Evolutionary conservation across 257 asterid species (phyloP).

Genomic region (Anisodus tanguticus): DNA sequence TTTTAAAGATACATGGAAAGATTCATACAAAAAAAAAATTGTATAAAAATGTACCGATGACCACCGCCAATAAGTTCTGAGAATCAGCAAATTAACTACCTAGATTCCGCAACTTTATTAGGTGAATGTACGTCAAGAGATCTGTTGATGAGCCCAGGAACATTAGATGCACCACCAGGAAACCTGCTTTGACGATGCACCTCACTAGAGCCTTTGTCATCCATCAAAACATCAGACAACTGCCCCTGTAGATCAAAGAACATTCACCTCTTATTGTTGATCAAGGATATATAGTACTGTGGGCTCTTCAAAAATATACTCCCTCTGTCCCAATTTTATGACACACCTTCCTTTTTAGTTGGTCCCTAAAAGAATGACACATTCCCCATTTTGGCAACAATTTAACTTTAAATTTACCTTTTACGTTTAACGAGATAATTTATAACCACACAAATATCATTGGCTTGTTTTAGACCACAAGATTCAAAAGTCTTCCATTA

Average conservation of each 20-base stretch:
- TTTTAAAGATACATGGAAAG: background rate
- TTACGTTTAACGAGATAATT: no score
- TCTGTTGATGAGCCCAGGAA: slow-evolving; percentile 47
- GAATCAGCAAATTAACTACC: slow-evolving; percentile 46
- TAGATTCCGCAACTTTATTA: slow-evolving; percentile 51
- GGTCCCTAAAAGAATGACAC: no score
- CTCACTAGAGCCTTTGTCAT: slow-evolving; percentile 45
- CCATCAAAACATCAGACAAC: slow-evolving; percentile 53
- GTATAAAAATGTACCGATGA: slow-evolving; percentile 6
- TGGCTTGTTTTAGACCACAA: no score
- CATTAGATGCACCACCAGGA: slow-evolving; percentile 46
- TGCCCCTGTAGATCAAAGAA: slow-evolving; percentile 57
- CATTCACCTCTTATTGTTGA: slow-evolving; percentile 19
- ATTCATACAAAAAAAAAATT: background rate
- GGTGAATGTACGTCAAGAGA: slow-evolving; percentile 48
- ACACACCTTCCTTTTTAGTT: no score
- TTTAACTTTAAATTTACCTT: no score
- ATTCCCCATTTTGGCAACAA: no score
- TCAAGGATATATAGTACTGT: background rate
- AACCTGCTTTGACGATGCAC: slow-evolving; percentile 48
- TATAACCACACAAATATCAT: no score
- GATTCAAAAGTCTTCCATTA: no score
- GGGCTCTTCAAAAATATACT: background rate
- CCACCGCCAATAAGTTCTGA: background rate
- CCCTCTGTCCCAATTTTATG: no score